phyloP scores from a whole-genome alignment of 2,329 filamentous ascomycete genomes.

The Fusarium virguliforme region DNA sequence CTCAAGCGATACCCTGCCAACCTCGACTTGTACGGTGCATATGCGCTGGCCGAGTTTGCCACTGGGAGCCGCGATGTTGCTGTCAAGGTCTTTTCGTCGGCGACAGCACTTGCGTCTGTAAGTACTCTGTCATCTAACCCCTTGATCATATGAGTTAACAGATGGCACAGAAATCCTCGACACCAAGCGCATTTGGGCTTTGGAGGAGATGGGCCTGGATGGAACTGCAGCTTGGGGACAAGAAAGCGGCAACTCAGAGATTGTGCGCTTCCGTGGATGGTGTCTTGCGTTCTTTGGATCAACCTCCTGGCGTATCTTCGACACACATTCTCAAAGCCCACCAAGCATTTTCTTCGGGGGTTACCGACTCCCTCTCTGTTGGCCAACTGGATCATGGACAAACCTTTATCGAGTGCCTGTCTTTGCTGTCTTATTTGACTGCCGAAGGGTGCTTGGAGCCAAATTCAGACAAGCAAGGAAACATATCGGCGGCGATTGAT shows the following conservation, averaged over 20 bases:
- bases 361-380: slow-evolving; percentile 71
- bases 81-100: slow-evolving; percentile 76
- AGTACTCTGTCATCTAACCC: slow-evolving; percentile 20
- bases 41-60: slow-evolving; percentile 79
- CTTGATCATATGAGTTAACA: slow-evolving; percentile 23
- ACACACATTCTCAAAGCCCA: slow-evolving; percentile 68
- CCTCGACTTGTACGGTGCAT: slow-evolving; percentile 82
- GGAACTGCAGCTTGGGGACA: slow-evolving; percentile 65
- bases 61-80: slow-evolving; percentile 72
- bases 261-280: slow-evolving; percentile 61
- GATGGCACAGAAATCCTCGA: slow-evolving; percentile 35
- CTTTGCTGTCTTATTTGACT: slow-evolving; percentile 78
- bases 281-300: slow-evolving; percentile 31
- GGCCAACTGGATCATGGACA: slow-evolving; percentile 66
- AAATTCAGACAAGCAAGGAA: slow-evolving; percentile 66
- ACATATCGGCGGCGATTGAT: slow-evolving; percentile 67
- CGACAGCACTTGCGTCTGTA: slow-evolving; percentile 63
- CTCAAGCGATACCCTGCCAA: slow-evolving; percentile 79
- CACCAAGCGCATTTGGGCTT: slow-evolving; percentile 58
- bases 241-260: slow-evolving; percentile 55
- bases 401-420: slow-evolving; percentile 73
- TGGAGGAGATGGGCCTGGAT: slow-evolving; percentile 79
- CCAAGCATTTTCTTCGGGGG: slow-evolving; percentile 67
- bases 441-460: slow-evolving; percentile 61
- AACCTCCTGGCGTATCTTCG: slow-evolving; percentile 47